phyloP scores from a whole-genome alignment of 495 filamentous ascomycete genomes.

The Tricharina praecox region DNA sequence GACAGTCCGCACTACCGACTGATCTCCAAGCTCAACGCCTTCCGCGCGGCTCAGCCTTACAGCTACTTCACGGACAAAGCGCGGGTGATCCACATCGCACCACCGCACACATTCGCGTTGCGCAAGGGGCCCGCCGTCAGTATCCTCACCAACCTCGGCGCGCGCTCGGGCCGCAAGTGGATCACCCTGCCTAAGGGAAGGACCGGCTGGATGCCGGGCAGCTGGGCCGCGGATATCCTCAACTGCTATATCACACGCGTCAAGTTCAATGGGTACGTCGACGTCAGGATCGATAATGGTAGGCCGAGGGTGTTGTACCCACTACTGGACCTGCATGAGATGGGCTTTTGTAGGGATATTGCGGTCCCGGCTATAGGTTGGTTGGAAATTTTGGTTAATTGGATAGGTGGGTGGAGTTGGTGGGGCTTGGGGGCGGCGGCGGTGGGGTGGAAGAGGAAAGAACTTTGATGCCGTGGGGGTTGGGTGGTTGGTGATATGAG shows the following conservation, averaged over 20 bases:
- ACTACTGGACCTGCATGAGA: slow-evolving; percentile 21
- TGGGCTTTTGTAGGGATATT: not conserved
- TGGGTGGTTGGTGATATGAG: too few species aligned
- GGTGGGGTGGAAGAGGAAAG: not conserved
- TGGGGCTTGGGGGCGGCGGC: not conserved
- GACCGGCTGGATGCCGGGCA: slow-evolving; percentile 30
- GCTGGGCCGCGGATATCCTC: slow-evolving; percentile 36
- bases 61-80: slow-evolving; percentile 39
- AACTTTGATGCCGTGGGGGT: too few species aligned
- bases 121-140: slow-evolving; percentile 48
- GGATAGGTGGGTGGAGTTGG: not conserved
- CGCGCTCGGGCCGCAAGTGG: slow-evolving; percentile 30
- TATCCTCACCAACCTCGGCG: slow-evolving; percentile 44
- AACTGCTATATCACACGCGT: slow-evolving; percentile 33
- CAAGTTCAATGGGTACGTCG: slow-evolving; percentile 32
- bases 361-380: not conserved
- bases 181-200: slow-evolving; percentile 33
- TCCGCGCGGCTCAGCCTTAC: slow-evolving; percentile 34
- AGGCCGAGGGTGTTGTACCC: slow-evolving; percentile 36
- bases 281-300: slow-evolving; percentile 33
- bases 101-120: slow-evolving; percentile 41
- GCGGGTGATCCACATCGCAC: slow-evolving; percentile 39
- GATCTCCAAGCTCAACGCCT: slow-evolving; percentile 40
- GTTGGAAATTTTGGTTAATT: not conserved
- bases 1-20: slow-evolving; percentile 40